Percentiles rank a stretch among this genome's conserved stretches.
phyloP scores from a whole-genome alignment of 768 basidiomycete genomes.

The Mycena belliarum region DNA sequence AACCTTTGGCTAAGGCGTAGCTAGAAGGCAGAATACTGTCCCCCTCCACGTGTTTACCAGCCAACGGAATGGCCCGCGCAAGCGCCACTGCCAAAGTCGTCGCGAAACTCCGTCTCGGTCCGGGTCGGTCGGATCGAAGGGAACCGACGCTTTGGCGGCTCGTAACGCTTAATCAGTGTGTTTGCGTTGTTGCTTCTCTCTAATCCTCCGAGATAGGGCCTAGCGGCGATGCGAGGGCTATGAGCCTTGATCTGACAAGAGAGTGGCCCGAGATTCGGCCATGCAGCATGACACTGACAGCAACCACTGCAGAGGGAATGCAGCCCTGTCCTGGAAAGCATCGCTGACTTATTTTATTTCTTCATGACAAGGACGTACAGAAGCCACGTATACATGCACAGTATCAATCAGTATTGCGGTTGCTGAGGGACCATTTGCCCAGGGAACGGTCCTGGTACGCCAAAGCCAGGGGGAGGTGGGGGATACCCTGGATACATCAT shows the following conservation, averaged over 20 bases:
- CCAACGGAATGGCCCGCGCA: no score
- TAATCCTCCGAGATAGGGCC: slow-evolving; percentile 9
- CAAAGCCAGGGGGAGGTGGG: slow-evolving; percentile 69
- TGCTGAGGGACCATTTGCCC: slow-evolving; percentile 43
- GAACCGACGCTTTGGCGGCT: not conserved
- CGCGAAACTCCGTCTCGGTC: no score
- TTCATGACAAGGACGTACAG: slow-evolving; percentile 11
- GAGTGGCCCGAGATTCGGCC: no score
- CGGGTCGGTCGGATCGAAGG: not conserved
- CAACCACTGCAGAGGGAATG: not conserved
- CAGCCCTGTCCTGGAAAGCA: not conserved
- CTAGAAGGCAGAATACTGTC: no score
- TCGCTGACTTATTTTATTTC: slow-evolving; percentile 13
- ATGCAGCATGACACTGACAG: no score
- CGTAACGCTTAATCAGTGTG: not conserved
- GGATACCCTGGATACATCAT: slow-evolving; percentile 56
- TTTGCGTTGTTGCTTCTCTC: not conserved
- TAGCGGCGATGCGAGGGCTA: slow-evolving; percentile 9
- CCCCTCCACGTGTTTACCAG: no score
- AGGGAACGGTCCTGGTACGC: slow-evolving; percentile 45
- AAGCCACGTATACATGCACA: slow-evolving; percentile 10
- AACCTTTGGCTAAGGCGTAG: no score
- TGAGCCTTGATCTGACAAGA: not conserved
- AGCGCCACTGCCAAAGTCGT: no score
- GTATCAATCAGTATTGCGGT: slow-evolving; percentile 34